phyloP scores from a whole-genome alignment of 148 eudicot species.

The Rhododendron molle region DNA sequence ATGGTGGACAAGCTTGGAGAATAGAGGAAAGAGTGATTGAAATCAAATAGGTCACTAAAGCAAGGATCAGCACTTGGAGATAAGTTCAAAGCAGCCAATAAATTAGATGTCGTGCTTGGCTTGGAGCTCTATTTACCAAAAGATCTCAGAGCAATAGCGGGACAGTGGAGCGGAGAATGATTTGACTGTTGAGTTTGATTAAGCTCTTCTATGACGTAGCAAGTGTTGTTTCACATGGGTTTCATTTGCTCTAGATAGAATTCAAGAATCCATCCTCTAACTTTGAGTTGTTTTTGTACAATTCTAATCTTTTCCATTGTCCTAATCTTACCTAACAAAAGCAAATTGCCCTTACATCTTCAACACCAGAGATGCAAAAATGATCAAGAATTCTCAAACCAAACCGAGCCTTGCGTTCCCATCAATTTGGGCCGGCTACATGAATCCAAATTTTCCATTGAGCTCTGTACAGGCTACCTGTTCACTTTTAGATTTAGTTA shows the following conservation, averaged over 20 bases:
- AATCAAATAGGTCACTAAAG: not conserved
- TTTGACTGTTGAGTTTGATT: not conserved
- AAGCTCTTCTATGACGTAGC: not conserved
- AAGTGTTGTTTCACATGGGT: not conserved
- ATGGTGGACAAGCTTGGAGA: too few relatives aligned
- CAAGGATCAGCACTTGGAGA: not conserved
- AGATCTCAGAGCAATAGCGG: not conserved
- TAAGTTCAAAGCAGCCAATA: not conserved
- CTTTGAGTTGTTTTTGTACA: not conserved
- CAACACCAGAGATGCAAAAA: not conserved
- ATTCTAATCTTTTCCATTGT: not conserved
- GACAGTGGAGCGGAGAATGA: not conserved
- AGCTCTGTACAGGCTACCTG: not conserved
- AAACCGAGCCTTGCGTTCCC: not conserved
- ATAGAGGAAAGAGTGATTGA: not conserved
- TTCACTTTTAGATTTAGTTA: not conserved
- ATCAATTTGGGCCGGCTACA: not conserved
- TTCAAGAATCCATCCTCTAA: not conserved
- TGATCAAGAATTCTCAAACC: not conserved
- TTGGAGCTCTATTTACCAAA: not conserved
- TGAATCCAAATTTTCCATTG: not conserved
- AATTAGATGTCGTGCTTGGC: not conserved
- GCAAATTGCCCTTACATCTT: not conserved
- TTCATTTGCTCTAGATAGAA: not conserved
- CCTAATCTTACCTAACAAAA: not conserved